Evolutionary conservation across 345 rosid species (phyloP), one percentile per base, ranked within the genome.

Genomic region (Hypericum perforatum): DNA sequence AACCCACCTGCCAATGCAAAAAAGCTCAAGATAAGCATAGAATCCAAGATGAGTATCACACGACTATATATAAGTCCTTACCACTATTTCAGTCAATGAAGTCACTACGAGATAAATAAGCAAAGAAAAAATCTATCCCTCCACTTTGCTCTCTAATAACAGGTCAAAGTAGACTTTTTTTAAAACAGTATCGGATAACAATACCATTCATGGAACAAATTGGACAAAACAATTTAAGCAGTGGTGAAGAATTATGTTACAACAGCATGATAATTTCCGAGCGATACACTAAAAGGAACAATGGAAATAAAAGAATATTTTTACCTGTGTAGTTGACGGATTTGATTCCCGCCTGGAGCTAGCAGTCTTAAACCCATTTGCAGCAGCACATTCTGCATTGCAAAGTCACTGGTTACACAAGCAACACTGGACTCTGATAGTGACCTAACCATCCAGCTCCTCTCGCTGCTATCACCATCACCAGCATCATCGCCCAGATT

Each of bases 311-410:
- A 22, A 22, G 32, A 22, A 22, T 22, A 22, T 4, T 50, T 38
- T 40, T 72, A 88, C 97, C 98, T 85, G 48, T 84, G 80, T n/a
- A 92, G 69, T 69, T 85, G 85, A 45, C 82, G 89, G 56, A 92
- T 88, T 62, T 92, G 98, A 82, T 73, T 77, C 58, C 97, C 98
- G 40, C 89, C 89, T 7, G 95, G 84, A 54, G 95, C 97, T 59
- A 88, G 70, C 42, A 92, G 70, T 39, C 97, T 82, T 58, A 92
- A 81, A 15, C 97, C 98, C 86, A 92, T 85, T 78, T 85, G 98
- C 58, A 92, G 81, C 52, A 92, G 78, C 67, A 85, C 97, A 69
- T 92, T 92, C 72, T 92, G 97, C 97, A 88, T 88, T 1, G 98
- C 97, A 67, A 58, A 89, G 72, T 92, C 98, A 59, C 85, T 75